Base-by-base conservation (phyloP, 2,329 filamentous ascomycete species). In the Fusarium duplospermum region DNA sequence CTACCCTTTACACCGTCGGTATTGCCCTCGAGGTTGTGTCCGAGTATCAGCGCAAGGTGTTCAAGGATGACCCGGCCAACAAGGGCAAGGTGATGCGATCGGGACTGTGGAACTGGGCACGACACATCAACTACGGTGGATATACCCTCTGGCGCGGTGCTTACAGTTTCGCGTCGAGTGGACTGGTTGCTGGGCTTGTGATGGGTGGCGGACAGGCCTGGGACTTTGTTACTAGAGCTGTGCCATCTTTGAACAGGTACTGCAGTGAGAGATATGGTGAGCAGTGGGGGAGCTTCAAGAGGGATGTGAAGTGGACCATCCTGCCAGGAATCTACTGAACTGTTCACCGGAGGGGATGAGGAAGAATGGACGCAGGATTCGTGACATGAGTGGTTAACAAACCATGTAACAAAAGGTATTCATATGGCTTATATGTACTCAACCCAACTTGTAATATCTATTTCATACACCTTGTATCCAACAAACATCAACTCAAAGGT, bases 1-100 rank as follows among this genome's bases (percentile, higher is more conserved):
- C 83, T 1, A 78, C 80, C 0, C 72, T 90, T 54, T 92, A 89
- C 77, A 78, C 81, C 6, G 73, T 84, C 6, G 90, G 90, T 11
- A 83, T 92, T 33, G 66, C 83, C 6, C 82, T 88, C 6, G 90
- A 93, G 80, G 85, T 87, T 6, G 74, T 87, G 4, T 83, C 88
- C 1, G 90, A 93, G 81, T 76, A 87, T 31, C 90, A 92, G 80
- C 85, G 91, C 65, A 80, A 79, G 69, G 47, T 62, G 10, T 86
- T 85, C 81, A 85, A 86, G 80, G 73, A 77, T 31, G 69, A 75
- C 6, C 77, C 81, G 14, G 78, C 77, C 64, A 84, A 84, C 71
- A 73, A 79, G 62, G 84, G 83, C 64, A 82, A 80, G 74, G 77
- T 85, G 47, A 84, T 82, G 74, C 79, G 77, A 42, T 71, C 66